A percentile compares a stretch with the other conserved stretches of the same genome.
phyloP scores from a whole-genome alignment of 192 early-diverging fungal species.

The Podila clonocystis region DNA sequence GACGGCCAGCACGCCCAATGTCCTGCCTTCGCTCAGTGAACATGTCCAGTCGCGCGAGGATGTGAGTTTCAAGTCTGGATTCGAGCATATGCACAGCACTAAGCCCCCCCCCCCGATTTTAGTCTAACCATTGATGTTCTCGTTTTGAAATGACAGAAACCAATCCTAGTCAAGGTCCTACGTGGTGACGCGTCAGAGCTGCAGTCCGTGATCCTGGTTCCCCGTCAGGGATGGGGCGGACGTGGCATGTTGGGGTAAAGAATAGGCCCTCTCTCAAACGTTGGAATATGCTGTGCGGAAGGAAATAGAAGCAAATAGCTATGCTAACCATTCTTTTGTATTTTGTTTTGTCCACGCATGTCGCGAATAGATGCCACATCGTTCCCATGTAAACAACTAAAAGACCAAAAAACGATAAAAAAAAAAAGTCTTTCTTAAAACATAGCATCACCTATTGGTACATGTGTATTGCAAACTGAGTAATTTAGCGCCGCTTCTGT shows the following conservation, averaged over 20 bases:
- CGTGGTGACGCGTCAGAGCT: constrained; percentile 35
- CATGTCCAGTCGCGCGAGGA: constrained; percentile 48
- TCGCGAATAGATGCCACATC: constrained; percentile 26
- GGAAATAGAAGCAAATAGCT: no score
- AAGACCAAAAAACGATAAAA: not conserved
- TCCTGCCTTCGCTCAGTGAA: constrained; percentile 51
- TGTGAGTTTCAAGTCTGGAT: constrained; percentile 4
- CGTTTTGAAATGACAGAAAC: constrained; percentile 27
- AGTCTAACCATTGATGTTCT: not conserved
- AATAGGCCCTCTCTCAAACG: not conserved
- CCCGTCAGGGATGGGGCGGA: constrained; percentile 62
- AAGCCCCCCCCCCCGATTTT: not conserved
- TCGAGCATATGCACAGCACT: not conserved
- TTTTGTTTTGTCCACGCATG: no score
- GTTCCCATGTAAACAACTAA: constrained; percentile 17
- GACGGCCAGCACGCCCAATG: constrained; percentile 38
- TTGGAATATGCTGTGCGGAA: not conserved
- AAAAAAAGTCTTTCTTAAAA: no score
- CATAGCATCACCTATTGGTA: no score
- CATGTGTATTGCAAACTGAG: no score
- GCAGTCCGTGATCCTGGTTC: constrained; percentile 48
- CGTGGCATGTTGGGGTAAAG: constrained; percentile 60
- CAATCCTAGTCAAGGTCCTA: constrained; percentile 49
- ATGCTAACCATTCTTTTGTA: no score
- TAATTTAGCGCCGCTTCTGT: not conserved